phyloP scores from a whole-genome alignment of 495 filamentous ascomycete genomes.

The Penicillium parvum region DNA sequence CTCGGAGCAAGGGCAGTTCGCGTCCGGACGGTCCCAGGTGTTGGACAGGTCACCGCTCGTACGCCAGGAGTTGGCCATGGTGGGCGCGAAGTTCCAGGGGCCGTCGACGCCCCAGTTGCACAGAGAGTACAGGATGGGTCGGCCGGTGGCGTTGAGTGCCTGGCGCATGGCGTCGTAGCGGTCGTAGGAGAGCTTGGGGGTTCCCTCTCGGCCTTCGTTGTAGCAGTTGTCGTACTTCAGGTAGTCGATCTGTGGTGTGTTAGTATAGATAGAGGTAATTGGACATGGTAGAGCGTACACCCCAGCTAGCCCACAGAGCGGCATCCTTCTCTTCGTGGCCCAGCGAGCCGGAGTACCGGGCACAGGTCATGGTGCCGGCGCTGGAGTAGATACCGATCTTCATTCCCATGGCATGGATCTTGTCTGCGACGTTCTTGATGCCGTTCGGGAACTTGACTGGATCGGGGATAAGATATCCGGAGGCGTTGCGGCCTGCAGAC shows the following conservation, averaged over 20 bases:
- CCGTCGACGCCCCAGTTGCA: conserved; percentile 54
- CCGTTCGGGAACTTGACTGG: conserved; percentile 42
- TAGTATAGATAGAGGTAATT: not conserved
- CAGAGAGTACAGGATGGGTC: conserved; percentile 59
- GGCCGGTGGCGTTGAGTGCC: conserved; percentile 51
- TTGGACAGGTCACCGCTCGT: conserved; percentile 45
- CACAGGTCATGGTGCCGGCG: conserved; percentile 43
- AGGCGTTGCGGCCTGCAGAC: conserved; percentile 37
- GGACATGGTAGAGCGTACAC: conserved; percentile 28
- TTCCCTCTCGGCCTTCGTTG: conserved; percentile 49
- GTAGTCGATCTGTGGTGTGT: conserved; percentile 33
- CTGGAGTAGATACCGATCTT: conserved; percentile 50
- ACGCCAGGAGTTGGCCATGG: conserved; percentile 54
- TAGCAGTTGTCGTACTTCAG: conserved; percentile 74
- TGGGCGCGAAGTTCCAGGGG: conserved; percentile 53
- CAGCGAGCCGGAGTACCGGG: conserved; percentile 50
- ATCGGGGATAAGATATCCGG: conserved; percentile 38
- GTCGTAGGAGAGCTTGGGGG: conserved; percentile 40
- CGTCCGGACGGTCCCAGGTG: conserved; percentile 23
- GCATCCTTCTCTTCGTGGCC: conserved; percentile 61
- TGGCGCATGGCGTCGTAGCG: conserved; percentile 58
- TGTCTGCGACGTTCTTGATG: conserved; percentile 42
- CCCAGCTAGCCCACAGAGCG: conserved; percentile 57
- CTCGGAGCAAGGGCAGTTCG: conserved; percentile 36
- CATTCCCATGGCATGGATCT: conserved; percentile 41